Base-by-base conservation (phyloP, 805 yeast genomes). In the Komagataella ulmi region DNA sequence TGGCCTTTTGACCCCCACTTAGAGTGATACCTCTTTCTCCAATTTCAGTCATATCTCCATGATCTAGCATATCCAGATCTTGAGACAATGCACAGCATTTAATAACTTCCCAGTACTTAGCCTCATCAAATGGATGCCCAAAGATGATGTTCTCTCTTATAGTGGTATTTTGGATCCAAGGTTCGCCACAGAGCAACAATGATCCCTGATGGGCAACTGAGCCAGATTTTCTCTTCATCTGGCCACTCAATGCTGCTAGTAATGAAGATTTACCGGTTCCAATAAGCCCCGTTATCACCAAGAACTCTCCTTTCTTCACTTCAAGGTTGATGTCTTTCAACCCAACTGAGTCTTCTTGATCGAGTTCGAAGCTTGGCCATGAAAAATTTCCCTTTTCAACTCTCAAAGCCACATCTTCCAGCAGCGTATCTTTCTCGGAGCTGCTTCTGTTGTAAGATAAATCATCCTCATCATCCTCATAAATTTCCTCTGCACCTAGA, bases 1-100 rank as follows among this genome's bases (percentile, higher is more conserved):
- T 76, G 0, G 95, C 91, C 69, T 87, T 87, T 63, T 87, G 95
- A 50, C 95, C 95, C 52, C 95, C 95, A n/a, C 91, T 83, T 46
- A 87, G 67, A 0, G 93, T 85, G 49, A 87, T 81, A 59, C 95
- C 95, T 62, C 87, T 75, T 63, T 87, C 95, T 55, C 95, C 95
- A 58, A 87, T 85, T 63, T 85, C 86, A 0, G 95, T 85, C 51
- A 65, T 59, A 58, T 88, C 95, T 30, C 91, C 91, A 44, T 81
- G 88, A 7, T 85, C 84, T 40, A 88, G 66, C 47, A 78, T 73
- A 3, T 76, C 75, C 55, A 87, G 71, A 64, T 87, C 96, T 48
- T 74, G 76, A 36, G 69, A 71, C 54, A 87, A 66, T 0, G 88
- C 81, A 65, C 95, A 87, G 1, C 83, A 83, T 44, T 72, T 66